A percentile compares a stretch with the other conserved stretches of the same genome.
These are phyloP conservation scores for Petasospora rhodanensis DNA, from an alignment of 1,139 yeast species.

Conservation along the genomic window DNA sequence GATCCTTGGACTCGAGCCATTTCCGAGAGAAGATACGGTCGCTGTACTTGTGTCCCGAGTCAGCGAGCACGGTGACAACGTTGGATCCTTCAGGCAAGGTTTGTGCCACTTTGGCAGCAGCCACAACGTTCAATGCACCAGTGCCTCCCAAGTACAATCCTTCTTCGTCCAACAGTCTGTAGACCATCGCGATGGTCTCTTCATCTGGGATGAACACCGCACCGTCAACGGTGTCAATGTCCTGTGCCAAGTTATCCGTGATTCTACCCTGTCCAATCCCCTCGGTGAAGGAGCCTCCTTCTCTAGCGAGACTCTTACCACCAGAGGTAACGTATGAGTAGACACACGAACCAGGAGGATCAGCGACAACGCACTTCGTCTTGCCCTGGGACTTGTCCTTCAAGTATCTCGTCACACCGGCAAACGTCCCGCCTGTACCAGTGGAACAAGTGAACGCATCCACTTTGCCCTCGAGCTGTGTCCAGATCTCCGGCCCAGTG, in stretches of 20 bases:
- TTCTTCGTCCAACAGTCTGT: conserved; percentile 78
- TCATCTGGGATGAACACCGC: conserved; percentile 66
- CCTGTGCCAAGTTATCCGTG: conserved; percentile 75
- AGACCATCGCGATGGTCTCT: conserved; percentile 69
- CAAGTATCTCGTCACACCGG: conserved; percentile 74
- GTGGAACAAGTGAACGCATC: conserved; percentile 87
- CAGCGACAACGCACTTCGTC: conserved; percentile 69
- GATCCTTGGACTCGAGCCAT: conserved; percentile 71
- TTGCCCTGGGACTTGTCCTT: conserved; percentile 57
- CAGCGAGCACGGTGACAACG: conserved; percentile 81
- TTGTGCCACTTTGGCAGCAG: conserved; percentile 70
- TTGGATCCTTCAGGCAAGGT: conserved; percentile 76
- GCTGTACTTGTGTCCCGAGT: conserved; percentile 84
- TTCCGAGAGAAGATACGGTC: conserved; percentile 70
- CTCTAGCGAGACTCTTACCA: conserved; percentile 57
- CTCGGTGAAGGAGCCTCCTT: conserved; percentile 86
- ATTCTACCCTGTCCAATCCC: conserved; percentile 96
- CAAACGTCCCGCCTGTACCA: conserved; percentile 90
- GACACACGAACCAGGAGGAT: conserved; percentile 89
- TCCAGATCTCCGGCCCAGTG: conserved; percentile 92
- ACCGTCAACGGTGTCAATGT: conserved; percentile 65
- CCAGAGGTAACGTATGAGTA: conserved; percentile 70
- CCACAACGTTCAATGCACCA: conserved; percentile 77
- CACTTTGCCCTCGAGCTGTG: conserved; percentile 75
- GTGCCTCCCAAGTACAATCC: conserved; percentile 91